phyloP scores from a whole-genome alignment of 805 yeast genomes.

The Pichia sporocuriosa region DNA sequence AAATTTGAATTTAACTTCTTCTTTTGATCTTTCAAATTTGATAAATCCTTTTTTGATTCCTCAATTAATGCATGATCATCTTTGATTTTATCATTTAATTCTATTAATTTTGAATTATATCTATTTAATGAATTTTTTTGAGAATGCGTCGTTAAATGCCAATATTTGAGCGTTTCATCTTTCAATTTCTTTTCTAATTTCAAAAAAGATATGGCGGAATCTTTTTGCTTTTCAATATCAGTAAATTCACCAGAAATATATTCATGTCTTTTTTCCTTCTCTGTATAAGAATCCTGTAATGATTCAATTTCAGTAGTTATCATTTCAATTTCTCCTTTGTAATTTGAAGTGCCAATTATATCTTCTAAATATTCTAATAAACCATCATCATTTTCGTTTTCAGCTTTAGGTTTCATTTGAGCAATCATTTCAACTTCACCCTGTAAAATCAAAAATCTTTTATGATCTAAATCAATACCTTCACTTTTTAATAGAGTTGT shows the following conservation, averaged over 20 bases:
- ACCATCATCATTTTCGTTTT: constrained; percentile 87
- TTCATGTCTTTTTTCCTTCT: constrained; percentile 72
- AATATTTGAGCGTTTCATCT: constrained; percentile 45
- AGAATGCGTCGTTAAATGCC: constrained; percentile 43
- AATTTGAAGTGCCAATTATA: constrained; percentile 88
- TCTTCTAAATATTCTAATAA: constrained; percentile 90
- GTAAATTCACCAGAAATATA: constrained; percentile 73
- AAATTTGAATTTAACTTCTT: constrained; percentile 19
- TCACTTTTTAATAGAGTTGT: constrained; percentile 64
- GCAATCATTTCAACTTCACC: constrained; percentile 99
- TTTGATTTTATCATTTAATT: constrained; percentile 8
- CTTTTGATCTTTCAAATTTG: constrained; percentile 27
- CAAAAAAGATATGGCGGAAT: constrained; percentile 61
- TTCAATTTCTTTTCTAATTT: constrained; percentile 55
- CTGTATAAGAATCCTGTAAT: constrained; percentile 73
- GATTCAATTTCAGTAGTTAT: constrained; percentile 54
- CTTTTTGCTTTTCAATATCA: constrained; percentile 52
- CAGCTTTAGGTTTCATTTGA: constrained; percentile 97
- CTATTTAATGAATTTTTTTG: constrained; percentile 37
- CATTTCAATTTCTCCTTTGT: constrained; percentile 69
- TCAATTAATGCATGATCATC: constrained; percentile 15
- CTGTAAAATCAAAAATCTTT: constrained; percentile 87
- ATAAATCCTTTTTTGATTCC: constrained; percentile 34
- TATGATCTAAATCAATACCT: constrained; percentile 93
- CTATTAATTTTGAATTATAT: constrained; percentile 21